A percentile compares a stretch with the other conserved stretches of the same genome.
Evolutionary conservation across 1,139 yeast genomes (phyloP).

Genomic region (Blastobotrys petasosporus): DNA sequence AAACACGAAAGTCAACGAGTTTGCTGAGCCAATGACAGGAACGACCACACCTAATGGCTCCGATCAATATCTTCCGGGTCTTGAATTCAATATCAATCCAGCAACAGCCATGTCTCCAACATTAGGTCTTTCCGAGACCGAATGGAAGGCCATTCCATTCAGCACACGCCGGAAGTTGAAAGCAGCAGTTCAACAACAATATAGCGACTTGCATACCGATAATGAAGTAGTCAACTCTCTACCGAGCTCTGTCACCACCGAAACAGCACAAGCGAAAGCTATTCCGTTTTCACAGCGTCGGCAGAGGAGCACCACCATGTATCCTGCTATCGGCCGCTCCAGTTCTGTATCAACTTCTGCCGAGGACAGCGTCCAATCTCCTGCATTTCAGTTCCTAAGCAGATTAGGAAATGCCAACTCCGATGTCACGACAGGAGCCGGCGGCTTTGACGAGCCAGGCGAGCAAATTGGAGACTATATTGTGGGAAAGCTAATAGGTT

Average conservation of each 20-base stretch:
- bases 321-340: conserved; percentile 11
- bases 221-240: conserved; percentile 1
- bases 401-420: conserved; percentile 33
- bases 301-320: conserved; percentile 22
- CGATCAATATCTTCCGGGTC: conserved; percentile 4
- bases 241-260: conserved; percentile 4
- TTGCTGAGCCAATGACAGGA: background rate
- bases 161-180: conserved; percentile 24
- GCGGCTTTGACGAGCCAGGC: conserved; percentile 41
- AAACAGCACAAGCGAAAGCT: background rate
- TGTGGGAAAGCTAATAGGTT: conserved; percentile 71
- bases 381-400: conserved; percentile 39
- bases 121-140: conserved; percentile 22
- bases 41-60: background rate
- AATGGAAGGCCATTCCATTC: conserved; percentile 28
- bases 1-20: no score
- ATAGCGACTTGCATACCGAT: background rate
- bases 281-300: conserved; percentile 20
- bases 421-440: conserved; percentile 13
- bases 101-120: conserved; percentile 20
- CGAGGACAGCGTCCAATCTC: conserved; percentile 25
- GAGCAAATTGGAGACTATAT: conserved; percentile 42
- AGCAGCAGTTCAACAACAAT: conserved; percentile 17
- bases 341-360: conserved; percentile 15
- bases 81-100: conserved; percentile 14